Evolutionary conservation across 805 yeast species (phyloP).

Genomic region (Pichia thaimueangensis): DNA sequence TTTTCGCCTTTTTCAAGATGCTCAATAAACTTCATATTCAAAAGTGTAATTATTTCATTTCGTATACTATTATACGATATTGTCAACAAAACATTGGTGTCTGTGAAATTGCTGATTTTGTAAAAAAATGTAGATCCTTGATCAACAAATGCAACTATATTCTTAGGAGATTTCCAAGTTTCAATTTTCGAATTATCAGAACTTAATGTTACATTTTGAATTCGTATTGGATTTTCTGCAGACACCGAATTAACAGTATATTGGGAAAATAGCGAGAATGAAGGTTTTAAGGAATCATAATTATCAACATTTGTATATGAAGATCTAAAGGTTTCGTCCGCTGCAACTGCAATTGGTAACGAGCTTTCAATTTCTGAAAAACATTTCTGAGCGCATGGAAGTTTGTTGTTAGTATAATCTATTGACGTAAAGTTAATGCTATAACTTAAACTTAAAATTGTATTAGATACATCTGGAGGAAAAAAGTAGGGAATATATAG

Average conservation of each 20-base stretch:
- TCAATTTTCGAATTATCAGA: constrained; percentile 19
- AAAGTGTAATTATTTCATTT: constrained; percentile 35
- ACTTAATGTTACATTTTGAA: constrained; percentile 34
- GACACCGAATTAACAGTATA: constrained; percentile 62
- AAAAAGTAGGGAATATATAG: constrained; percentile 29
- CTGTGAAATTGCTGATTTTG: constrained; percentile 33
- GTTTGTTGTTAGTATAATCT: constrained; percentile 12
- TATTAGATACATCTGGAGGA: constrained; percentile 30
- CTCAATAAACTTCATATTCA: constrained; percentile 15
- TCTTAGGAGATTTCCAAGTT: constrained; percentile 29
- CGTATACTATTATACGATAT: constrained; percentile 42
- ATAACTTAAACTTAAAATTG: constrained; percentile 21
- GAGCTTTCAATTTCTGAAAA: constrained; percentile 40
- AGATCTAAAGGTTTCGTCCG: constrained; percentile 67
- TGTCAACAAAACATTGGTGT: constrained; percentile 36
- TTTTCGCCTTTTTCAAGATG: constrained; percentile 4
- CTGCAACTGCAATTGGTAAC: constrained; percentile 64
- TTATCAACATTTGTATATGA: constrained; percentile 24
- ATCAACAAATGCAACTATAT: constrained; percentile 54
- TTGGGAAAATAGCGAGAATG: constrained; percentile 46
- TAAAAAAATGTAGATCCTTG: constrained; percentile 63
- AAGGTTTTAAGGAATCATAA: background rate
- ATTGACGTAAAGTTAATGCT: constrained; percentile 14
- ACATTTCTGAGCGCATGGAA: constrained; percentile 14
- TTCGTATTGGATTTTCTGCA: constrained; percentile 44